phyloP scores from a whole-genome alignment of 2,329 filamentous ascomycete species.

The Metarhizium anisopliae region DNA sequence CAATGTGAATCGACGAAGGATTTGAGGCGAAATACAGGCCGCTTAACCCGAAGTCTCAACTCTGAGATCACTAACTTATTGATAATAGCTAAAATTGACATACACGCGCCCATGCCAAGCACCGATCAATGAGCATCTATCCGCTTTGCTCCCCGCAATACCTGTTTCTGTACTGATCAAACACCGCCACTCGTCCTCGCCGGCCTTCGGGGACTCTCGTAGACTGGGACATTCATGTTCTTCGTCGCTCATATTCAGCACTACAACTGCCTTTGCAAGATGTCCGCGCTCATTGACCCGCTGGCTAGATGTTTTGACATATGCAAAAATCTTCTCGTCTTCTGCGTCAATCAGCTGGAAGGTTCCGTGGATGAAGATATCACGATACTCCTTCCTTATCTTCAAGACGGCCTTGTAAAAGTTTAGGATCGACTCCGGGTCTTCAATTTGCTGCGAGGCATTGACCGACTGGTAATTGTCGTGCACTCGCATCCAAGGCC shows the following conservation, averaged over 20 bases:
- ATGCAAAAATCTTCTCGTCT: constrained; percentile 47
- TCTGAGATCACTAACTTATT: background rate
- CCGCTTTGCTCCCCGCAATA: background rate
- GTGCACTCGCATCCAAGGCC: constrained; percentile 62
- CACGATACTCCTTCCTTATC: constrained; percentile 43
- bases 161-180: background rate
- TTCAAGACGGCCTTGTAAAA: constrained; percentile 49
- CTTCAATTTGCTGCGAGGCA: constrained; percentile 35
- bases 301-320: constrained; percentile 28
- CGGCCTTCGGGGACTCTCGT: background rate
- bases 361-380: constrained; percentile 52
- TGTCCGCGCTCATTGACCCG: background rate
- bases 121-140: background rate
- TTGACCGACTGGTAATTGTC: constrained; percentile 49
- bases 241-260: background rate
- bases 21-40: too few relatives aligned
- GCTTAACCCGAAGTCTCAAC: too few relatives aligned
- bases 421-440: constrained; percentile 40
- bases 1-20: background rate
- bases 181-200: background rate
- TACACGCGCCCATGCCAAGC: background rate
- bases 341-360: constrained; percentile 45
- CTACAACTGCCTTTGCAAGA: background rate
- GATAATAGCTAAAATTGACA: background rate
- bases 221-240: background rate